Evolutionary conservation across 305 asterid species (phyloP).

Genomic region (Plantago coronopus): DNA sequence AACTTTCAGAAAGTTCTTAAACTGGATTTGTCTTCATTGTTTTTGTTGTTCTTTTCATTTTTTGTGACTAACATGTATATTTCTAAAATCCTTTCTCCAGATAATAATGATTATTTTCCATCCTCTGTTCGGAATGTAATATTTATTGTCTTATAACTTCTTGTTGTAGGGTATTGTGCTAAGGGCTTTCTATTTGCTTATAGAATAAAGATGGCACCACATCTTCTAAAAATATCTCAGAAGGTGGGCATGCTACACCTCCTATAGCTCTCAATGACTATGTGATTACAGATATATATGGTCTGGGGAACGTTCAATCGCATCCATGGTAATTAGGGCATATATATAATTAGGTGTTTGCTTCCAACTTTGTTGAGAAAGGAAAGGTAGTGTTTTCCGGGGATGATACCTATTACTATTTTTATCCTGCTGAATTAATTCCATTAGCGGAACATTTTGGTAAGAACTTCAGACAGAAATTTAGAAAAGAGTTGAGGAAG

Average conservation of each 20-base stretch:
- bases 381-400: constrained; percentile 83
- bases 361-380: constrained; percentile 53
- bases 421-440: constrained; percentile 62
- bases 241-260: neutral
- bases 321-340: too few species aligned
- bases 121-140: too few species aligned
- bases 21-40: too few species aligned
- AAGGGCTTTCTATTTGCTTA: neutral
- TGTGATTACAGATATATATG: constrained; percentile 54
- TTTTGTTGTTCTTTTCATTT: too few species aligned
- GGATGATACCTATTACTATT: constrained; percentile 82
- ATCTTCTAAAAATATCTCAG: neutral
- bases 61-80: too few species aligned
- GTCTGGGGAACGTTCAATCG: constrained; percentile 93
- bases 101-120: too few species aligned
- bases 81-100: too few species aligned
- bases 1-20: too few species aligned
- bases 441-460: constrained; percentile 63
- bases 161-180: neutral
- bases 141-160: too few species aligned
- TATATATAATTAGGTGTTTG: constrained; percentile 67
- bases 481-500: constrained; percentile 42
- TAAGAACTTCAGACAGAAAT: constrained; percentile 62
- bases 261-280: neutral
- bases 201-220: neutral